phyloP scores from a whole-genome alignment of 2,329 filamentous ascomycete species.

The Talaromyces rugulosus region DNA sequence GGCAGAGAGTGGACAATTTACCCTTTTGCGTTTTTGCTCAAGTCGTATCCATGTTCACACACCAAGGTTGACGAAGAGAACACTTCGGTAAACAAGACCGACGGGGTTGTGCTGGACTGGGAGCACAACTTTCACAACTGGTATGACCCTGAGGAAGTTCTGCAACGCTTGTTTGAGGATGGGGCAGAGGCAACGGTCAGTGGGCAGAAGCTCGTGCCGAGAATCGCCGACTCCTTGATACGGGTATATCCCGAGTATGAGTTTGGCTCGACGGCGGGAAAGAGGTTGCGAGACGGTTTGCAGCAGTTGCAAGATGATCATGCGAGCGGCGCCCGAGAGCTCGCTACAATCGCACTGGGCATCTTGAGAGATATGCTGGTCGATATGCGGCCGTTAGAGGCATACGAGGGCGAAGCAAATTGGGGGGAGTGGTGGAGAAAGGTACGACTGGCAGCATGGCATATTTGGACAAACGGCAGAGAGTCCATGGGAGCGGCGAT shows the following conservation, averaged over 20 bases:
- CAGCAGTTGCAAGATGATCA: constrained; percentile 52
- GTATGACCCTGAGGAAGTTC: constrained; percentile 51
- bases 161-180: constrained; percentile 13
- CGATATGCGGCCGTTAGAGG: constrained; percentile 14
- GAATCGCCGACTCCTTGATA: constrained; percentile 54
- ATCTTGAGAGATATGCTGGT: constrained; percentile 46
- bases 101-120: constrained; percentile 55
- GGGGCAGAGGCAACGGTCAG: constrained; percentile 42
- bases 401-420: constrained; percentile 12
- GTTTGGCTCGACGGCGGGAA: constrained; percentile 44
- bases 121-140: constrained; percentile 59
- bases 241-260: constrained; percentile 58
- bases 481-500: constrained; percentile 64
- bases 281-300: constrained; percentile 46
- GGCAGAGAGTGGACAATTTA: constrained; percentile 59
- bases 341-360: constrained; percentile 52
- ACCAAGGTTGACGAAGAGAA: constrained; percentile 14
- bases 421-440: constrained; percentile 50
- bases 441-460: constrained; percentile 56
- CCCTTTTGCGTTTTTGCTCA: constrained; percentile 55
- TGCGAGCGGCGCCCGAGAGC: constrained; percentile 55
- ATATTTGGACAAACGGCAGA: constrained; percentile 62
- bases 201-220: constrained; percentile 47
- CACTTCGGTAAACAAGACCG: constrained; percentile 37
- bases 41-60: constrained; percentile 16